Percentiles rank a stretch among this genome's conserved stretches.
Conservation (phyloP, 2,329 filamentous ascomycete genomes). For the Tolypocladium nubicola region DNA sequence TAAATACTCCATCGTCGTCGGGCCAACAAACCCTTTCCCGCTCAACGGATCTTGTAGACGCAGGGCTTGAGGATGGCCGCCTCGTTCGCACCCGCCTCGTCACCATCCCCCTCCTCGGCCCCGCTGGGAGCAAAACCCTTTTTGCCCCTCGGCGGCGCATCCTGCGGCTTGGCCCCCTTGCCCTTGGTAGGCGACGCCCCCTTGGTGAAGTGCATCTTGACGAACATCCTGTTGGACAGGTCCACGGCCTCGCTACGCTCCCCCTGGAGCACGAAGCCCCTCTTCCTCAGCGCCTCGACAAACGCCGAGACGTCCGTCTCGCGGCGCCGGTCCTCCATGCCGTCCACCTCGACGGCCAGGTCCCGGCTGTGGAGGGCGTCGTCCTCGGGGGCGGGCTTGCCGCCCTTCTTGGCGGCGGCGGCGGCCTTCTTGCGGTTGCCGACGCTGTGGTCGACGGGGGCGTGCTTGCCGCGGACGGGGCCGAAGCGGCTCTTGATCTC, state of each 20-base stretch:
- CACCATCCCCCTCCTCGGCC: slow-evolving; percentile 39
- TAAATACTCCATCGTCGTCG: background rate
- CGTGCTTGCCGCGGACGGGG: slow-evolving; percentile 25
- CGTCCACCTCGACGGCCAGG: slow-evolving; percentile 62
- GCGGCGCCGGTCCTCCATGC: slow-evolving; percentile 47
- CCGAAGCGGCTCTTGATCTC: slow-evolving; percentile 91
- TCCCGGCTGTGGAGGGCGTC: slow-evolving; percentile 42
- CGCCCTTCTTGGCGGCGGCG: slow-evolving; percentile 31
- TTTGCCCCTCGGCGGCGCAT: slow-evolving; percentile 46
- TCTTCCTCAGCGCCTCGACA: slow-evolving; percentile 66
- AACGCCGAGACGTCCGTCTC: slow-evolving; percentile 86
- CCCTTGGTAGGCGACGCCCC: slow-evolving; percentile 63
- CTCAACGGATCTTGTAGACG: slow-evolving; percentile 80
- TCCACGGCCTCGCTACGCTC: slow-evolving; percentile 55
- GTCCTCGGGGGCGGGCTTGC: slow-evolving; percentile 34
- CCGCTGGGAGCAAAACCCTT: slow-evolving; percentile 44
- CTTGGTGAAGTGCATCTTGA: slow-evolving; percentile 92
- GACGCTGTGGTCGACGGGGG: slow-evolving; percentile 56
- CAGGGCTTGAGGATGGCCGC: slow-evolving; percentile 74
- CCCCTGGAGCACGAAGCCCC: slow-evolving; percentile 76
- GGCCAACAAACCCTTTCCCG: background rate
- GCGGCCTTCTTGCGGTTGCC: slow-evolving; percentile 51
- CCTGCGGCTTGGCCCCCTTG: slow-evolving; percentile 53
- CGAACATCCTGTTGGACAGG: slow-evolving; percentile 94
- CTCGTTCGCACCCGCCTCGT: slow-evolving; percentile 55